Conservation (phyloP, 768 basidiomycete genomes). For the Trametes elegans region DNA sequence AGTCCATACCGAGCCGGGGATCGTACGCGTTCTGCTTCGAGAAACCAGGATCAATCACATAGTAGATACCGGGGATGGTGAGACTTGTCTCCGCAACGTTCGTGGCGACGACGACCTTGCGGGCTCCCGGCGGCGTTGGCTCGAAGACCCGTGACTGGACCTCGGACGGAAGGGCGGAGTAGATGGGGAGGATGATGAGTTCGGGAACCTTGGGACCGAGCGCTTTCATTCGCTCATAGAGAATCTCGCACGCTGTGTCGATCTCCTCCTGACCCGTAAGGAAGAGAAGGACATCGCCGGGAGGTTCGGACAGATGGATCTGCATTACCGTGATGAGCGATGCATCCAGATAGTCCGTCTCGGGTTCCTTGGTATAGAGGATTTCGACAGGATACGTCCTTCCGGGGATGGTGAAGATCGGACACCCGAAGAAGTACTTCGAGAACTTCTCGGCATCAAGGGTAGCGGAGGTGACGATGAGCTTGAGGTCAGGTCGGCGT, state of each 20-base stretch:
- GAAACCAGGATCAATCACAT: conserved; percentile 98
- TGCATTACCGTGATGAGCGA: conserved; percentile 99
- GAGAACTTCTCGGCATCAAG: conserved; percentile 99
- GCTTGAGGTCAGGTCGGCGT: conserved; percentile 90
- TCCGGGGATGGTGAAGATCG: conserved; percentile 99
- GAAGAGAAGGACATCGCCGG: conserved; percentile 95
- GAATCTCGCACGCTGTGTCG: conserved; percentile 94
- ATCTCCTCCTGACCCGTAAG: conserved; percentile 99
- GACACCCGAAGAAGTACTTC: conserved; percentile 97
- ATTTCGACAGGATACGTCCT: conserved; percentile 98
- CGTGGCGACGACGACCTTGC: conserved; percentile 99
- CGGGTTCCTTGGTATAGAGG: conserved; percentile 98
- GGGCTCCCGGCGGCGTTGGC: conserved; percentile 95
- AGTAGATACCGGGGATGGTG: conserved; percentile 98
- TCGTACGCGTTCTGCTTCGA: conserved; percentile 99
- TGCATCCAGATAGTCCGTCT: conserved; percentile 95
- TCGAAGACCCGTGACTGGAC: conserved; percentile 98
- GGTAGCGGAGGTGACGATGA: conserved; percentile 98
- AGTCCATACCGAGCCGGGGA: conserved; percentile 97
- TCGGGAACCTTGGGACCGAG: conserved; percentile 98
- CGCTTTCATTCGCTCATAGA: conserved; percentile 98
- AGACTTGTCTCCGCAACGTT: conserved; percentile 99
- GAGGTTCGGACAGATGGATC: conserved; percentile 97
- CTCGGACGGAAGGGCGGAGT: conserved; percentile 96
- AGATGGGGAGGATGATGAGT: conserved; percentile 94